These are phyloP conservation scores for Botrytis aclada DNA, from an alignment of 2,329 filamentous ascomycete genomes.

Conservation along the genomic window DNA sequence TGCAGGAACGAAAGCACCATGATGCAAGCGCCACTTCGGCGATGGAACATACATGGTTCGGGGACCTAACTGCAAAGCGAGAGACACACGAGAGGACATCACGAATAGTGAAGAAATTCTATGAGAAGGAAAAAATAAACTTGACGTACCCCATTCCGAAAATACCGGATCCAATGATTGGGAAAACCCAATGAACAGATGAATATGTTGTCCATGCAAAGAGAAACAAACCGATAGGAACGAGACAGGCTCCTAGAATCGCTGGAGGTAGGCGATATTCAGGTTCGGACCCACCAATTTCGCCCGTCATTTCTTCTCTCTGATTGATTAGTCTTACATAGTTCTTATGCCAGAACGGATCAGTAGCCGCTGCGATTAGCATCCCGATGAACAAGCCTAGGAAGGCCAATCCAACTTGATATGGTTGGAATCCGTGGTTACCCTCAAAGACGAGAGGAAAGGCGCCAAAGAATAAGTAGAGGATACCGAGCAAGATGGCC, in stretches of 20 bases:
- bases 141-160: slow-evolving; percentile 66
- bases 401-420: slow-evolving; percentile 78
- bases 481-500: slow-evolving; percentile 78
- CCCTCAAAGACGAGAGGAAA: slow-evolving; percentile 76
- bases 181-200: slow-evolving; percentile 71
- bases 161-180: slow-evolving; percentile 68
- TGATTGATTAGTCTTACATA: slow-evolving; percentile 56
- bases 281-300: slow-evolving; percentile 62
- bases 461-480: slow-evolving; percentile 90
- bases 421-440: slow-evolving; percentile 73
- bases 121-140: background rate
- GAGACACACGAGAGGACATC: slow-evolving; percentile 12
- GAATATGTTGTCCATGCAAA: slow-evolving; percentile 84
- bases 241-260: slow-evolving; percentile 70
- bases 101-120: slow-evolving; percentile 25
- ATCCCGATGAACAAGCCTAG: slow-evolving; percentile 68
- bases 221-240: slow-evolving; percentile 79
- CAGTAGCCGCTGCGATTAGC: slow-evolving; percentile 57
- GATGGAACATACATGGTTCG: slow-evolving; percentile 19
- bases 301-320: slow-evolving; percentile 43
- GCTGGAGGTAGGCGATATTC: slow-evolving; percentile 80
- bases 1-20: slow-evolving; percentile 18
- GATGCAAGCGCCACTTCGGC: slow-evolving; percentile 13
- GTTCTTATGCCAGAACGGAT: slow-evolving; percentile 64
- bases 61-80: slow-evolving; percentile 18